A percentile compares a stretch with the other conserved stretches of the same genome.
Evolutionary conservation across 495 filamentous ascomycete genomes (phyloP).

Genomic region (Talaromyces thailandensis): DNA sequence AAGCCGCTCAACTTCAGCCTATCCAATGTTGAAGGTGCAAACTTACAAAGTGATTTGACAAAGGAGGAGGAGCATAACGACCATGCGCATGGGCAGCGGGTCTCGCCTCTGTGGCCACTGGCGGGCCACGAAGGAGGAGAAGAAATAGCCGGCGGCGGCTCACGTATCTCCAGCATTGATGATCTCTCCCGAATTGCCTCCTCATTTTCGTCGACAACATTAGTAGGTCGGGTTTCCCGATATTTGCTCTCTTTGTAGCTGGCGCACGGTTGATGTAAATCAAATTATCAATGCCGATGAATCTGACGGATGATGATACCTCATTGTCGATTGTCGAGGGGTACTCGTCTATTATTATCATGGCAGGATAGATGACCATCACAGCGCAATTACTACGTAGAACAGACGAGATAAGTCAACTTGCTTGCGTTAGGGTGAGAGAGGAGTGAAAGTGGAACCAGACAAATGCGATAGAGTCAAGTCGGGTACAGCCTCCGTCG

Average conservation of each 20-base stretch:
- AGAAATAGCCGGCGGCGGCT: background rate
- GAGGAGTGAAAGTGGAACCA: background rate
- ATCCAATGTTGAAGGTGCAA: background rate
- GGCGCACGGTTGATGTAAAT: background rate
- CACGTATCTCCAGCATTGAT: background rate
- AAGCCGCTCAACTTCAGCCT: background rate
- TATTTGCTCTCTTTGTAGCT: background rate
- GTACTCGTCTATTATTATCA: background rate
- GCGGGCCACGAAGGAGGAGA: background rate
- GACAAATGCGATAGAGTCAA: background rate
- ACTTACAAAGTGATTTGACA: background rate
- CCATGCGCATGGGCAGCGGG: background rate
- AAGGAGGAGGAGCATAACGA: background rate
- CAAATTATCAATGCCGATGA: background rate
- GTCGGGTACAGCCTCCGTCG: background rate
- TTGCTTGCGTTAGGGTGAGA: background rate
- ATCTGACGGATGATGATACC: background rate
- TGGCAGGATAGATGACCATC: background rate
- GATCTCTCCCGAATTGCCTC: background rate
- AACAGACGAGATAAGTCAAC: background rate
- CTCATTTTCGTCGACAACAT: background rate
- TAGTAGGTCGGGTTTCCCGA: background rate
- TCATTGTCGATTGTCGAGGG: background rate
- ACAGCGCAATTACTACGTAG: background rate
- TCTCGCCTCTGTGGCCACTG: conserved; percentile 1